phyloP scores from a whole-genome alignment of 371 early-diverging fungal species.

The Hamiltosporidium magnivora region DNA sequence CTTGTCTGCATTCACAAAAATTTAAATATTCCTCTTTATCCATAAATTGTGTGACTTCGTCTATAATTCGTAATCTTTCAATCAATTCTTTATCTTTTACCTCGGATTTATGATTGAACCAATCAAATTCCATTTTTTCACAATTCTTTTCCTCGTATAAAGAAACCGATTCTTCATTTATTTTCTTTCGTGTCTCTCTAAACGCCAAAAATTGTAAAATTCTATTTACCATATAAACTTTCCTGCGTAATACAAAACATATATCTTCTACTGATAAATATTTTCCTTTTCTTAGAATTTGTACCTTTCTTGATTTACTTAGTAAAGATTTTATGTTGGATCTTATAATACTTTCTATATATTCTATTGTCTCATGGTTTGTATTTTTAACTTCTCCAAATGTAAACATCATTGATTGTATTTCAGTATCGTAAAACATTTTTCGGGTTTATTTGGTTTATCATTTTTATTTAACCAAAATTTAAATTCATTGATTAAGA shows the following conservation, averaged over 20 bases:
- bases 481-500: no score
- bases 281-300: background rate
- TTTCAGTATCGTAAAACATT: background rate
- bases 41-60: conserved; percentile 79
- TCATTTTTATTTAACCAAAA: no score
- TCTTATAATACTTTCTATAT: background rate
- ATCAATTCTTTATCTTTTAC: background rate
- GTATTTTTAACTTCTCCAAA: background rate
- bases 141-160: background rate
- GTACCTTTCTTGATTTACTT: background rate
- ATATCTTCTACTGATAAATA: background rate
- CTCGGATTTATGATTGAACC: background rate
- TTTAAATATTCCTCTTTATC: conserved; percentile 88
- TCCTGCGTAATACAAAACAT: background rate
- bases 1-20: conserved; percentile 87
- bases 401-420: background rate
- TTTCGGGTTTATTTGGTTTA: no score
- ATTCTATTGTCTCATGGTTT: background rate
- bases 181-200: background rate
- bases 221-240: background rate
- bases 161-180: background rate
- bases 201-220: background rate
- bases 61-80: conserved; percentile 38
- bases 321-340: background rate
- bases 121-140: background rate